phyloP scores from a whole-genome alignment of 345 rosid species.

The Rhodamnia rubescens region DNA sequence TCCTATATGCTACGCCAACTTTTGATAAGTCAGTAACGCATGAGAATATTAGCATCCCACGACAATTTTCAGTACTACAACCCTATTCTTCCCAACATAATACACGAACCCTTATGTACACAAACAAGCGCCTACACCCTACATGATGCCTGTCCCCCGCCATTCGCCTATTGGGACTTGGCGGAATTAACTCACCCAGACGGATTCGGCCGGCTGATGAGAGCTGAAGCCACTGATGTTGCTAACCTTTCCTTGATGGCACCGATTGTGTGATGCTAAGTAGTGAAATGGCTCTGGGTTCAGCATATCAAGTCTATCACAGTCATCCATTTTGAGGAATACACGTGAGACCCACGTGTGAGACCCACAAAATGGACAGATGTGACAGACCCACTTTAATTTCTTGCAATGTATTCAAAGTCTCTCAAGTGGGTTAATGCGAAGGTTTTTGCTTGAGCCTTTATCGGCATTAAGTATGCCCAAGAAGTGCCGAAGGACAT shows the following conservation, averaged over 20 bases:
- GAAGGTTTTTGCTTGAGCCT: background rate
- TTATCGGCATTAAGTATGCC: background rate
- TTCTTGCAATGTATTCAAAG: background rate
- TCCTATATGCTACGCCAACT: background rate
- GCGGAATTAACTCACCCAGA: background rate
- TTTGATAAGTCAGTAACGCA: background rate
- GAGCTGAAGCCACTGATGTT: background rate
- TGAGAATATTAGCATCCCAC: background rate
- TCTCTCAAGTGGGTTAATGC: background rate
- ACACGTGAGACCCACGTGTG: background rate
- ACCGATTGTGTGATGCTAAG: background rate
- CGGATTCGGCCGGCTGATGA: background rate
- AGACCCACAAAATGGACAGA: background rate
- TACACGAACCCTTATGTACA: background rate
- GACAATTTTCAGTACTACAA: background rate
- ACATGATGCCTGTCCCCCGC: background rate
- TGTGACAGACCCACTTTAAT: background rate
- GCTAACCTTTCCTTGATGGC: background rate
- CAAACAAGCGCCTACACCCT: background rate
- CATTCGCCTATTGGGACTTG: background rate
- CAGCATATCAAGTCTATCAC: background rate
- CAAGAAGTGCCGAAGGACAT: background rate
- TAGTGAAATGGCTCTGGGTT: background rate
- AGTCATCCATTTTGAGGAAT: background rate
- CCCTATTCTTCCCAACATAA: background rate